Percentiles rank a stretch among this genome's conserved stretches.
Conservation (phyloP, 139 green algal genomes). For the Pycnococcus provasolii region DNA sequence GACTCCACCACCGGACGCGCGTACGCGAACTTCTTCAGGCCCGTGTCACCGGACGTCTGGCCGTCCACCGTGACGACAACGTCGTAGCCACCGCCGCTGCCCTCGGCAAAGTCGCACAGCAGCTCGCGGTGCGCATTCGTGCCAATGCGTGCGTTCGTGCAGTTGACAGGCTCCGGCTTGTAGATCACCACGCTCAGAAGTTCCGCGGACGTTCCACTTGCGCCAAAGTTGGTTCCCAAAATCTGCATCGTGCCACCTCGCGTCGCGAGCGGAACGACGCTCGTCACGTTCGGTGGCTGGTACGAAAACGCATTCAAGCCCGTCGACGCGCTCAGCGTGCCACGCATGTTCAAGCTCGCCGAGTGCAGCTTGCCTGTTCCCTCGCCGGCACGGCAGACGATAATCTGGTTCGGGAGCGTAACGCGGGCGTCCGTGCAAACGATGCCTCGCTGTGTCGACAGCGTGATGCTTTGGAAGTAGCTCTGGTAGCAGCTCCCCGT, state of each 20-base stretch:
- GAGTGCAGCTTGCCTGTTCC: too few species aligned
- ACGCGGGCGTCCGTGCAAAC: too few species aligned
- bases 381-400: too few species aligned
- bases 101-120: conserved; percentile 9
- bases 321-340: too few species aligned
- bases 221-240: conserved; percentile 14
- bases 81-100: conserved; percentile 12
- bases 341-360: too few species aligned
- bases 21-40: conserved; percentile 10
- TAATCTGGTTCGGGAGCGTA: too few species aligned
- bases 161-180: background rate
- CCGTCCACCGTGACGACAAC: conserved; percentile 15
- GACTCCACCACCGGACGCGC: background rate
- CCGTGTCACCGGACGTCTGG: conserved; percentile 15
- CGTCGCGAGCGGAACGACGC: conserved; percentile 1
- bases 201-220: background rate
- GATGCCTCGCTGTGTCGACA: too few species aligned
- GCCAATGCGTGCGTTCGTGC: conserved; percentile 6
- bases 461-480: too few species aligned
- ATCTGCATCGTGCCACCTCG: conserved; percentile 12
- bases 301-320: background rate
- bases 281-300: background rate
- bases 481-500: too few species aligned
- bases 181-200: background rate
- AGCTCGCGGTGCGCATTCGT: background rate